Conservation (phyloP, 2,329 filamentous ascomycete genomes). For the Penicillium aurantiogriseum region DNA sequence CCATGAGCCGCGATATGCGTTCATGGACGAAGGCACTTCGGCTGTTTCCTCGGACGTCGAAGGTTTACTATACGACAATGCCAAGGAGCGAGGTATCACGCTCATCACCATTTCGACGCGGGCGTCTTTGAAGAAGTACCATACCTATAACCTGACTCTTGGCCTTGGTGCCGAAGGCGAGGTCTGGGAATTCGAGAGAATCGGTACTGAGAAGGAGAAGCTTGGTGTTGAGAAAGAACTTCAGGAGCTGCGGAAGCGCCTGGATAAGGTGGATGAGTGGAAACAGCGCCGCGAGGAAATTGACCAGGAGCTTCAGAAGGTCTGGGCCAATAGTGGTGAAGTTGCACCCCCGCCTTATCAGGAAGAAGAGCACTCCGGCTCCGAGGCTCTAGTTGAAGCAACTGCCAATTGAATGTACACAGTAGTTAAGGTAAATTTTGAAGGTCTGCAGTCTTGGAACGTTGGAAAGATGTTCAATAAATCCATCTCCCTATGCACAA, state of each 20-base stretch:
- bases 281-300: conserved; percentile 76
- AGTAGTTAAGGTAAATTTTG: background rate
- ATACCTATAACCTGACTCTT: conserved; percentile 84
- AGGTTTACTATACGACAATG: conserved; percentile 85
- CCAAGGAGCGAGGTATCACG: conserved; percentile 91
- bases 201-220: conserved; percentile 91
- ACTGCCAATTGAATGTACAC: conserved; percentile 5
- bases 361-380: conserved; percentile 17
- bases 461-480: background rate
- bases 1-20: conserved; percentile 90
- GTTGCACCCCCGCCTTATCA: conserved; percentile 39
- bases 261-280: conserved; percentile 82
- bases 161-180: conserved; percentile 77
- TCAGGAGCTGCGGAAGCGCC: conserved; percentile 73
- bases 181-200: conserved; percentile 89
- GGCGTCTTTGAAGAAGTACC: conserved; percentile 91
- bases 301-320: conserved; percentile 70
- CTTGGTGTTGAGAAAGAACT: conserved; percentile 89
- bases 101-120: conserved; percentile 94
- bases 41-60: conserved; percentile 94
- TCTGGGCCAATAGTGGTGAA: conserved; percentile 55
- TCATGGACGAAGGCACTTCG: conserved; percentile 93
- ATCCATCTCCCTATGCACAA: background rate
- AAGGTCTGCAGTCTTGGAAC: background rate
- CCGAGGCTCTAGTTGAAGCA: conserved; percentile 5